Conservation (phyloP, 2,329 filamentous ascomycete genomes). For the Neofusicoccum sp. region DNA sequence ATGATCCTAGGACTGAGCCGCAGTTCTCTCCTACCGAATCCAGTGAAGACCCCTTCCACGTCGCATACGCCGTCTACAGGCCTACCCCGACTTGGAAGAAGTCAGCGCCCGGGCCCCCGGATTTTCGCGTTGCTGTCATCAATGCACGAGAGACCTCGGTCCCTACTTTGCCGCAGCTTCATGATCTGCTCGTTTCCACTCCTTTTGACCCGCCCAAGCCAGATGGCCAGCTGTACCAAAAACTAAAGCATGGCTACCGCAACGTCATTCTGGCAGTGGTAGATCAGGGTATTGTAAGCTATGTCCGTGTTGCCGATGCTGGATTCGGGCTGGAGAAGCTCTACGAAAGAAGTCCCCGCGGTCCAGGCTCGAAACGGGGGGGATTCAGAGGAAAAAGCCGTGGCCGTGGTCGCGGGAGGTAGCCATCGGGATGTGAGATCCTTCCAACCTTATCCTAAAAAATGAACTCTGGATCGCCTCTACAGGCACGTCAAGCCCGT, state of each 20-base stretch:
- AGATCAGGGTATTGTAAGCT: conserved; percentile 88
- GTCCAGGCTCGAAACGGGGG: conserved; percentile 46
- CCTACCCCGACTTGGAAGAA: conserved; percentile 63
- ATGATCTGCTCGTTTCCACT: conserved; percentile 70
- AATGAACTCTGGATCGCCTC: no score
- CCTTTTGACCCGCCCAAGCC: conserved; percentile 67
- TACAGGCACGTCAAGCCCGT: no score
- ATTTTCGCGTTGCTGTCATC: conserved; percentile 83
- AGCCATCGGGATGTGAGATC: not conserved
- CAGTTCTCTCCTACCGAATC: conserved; percentile 31
- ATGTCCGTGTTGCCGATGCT: conserved; percentile 77
- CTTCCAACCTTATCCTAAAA: not conserved
- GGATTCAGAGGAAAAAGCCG: conserved; percentile 35
- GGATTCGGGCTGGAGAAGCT: conserved; percentile 74
- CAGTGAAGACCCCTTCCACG: conserved; percentile 60
- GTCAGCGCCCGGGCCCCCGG: conserved; percentile 72
- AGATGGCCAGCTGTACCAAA: conserved; percentile 65
- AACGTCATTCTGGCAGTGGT: conserved; percentile 87
- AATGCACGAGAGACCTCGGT: conserved; percentile 72
- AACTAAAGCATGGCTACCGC: conserved; percentile 80
- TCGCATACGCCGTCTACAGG: conserved; percentile 85
- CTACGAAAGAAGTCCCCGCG: conserved; percentile 51
- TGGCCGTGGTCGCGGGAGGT: conserved; percentile 35
- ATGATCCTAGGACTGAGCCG: conserved; percentile 58
- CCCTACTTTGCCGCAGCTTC: conserved; percentile 73